A percentile compares a stretch with the other conserved stretches of the same genome.
phyloP scores from a whole-genome alignment of 2,329 filamentous ascomycete genomes.

The Fusarium beomiforme region DNA sequence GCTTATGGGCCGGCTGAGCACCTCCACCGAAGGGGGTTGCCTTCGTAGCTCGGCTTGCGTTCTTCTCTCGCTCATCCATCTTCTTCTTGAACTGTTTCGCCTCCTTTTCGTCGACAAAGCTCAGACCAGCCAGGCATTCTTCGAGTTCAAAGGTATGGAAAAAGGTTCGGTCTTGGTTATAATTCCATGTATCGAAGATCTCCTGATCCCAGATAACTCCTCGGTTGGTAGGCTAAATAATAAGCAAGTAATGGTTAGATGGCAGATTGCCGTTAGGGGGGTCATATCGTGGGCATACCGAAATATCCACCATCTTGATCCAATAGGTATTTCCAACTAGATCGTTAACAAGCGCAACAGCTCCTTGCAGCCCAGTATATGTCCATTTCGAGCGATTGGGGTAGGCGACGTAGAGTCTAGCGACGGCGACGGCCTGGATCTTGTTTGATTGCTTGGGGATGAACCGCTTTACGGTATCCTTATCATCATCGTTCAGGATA shows the following conservation, averaged over 20 bases:
- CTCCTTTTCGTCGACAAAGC: slow-evolving; percentile 97
- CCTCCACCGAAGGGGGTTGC: slow-evolving; percentile 77
- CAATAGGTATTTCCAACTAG: slow-evolving; percentile 95
- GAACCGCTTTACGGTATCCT: slow-evolving; percentile 93
- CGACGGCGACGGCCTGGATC: slow-evolving; percentile 94
- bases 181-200: slow-evolving; percentile 92
- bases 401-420: slow-evolving; percentile 91
- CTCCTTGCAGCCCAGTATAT: slow-evolving; percentile 92
- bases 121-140: slow-evolving; percentile 87
- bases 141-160: slow-evolving; percentile 98
- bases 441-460: slow-evolving; percentile 97
- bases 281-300: slow-evolving; percentile 62
- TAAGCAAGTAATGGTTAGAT: slow-evolving; percentile 26
- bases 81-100: slow-evolving; percentile 97
- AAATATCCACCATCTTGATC: slow-evolving; percentile 97
- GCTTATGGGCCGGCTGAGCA: slow-evolving; percentile 52
- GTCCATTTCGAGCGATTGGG: slow-evolving; percentile 89
- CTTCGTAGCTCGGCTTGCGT: slow-evolving; percentile 87
- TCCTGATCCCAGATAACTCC: slow-evolving; percentile 98
- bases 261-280: slow-evolving; percentile 8
- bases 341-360: slow-evolving; percentile 91
- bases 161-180: slow-evolving; percentile 97
- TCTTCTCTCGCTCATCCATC: slow-evolving; percentile 95
- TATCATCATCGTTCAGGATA: slow-evolving; percentile 90
- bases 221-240: slow-evolving; percentile 72